Conservation (phyloP, 352 stramenopile species). For the Globisporangium paroecandrum region DNA sequence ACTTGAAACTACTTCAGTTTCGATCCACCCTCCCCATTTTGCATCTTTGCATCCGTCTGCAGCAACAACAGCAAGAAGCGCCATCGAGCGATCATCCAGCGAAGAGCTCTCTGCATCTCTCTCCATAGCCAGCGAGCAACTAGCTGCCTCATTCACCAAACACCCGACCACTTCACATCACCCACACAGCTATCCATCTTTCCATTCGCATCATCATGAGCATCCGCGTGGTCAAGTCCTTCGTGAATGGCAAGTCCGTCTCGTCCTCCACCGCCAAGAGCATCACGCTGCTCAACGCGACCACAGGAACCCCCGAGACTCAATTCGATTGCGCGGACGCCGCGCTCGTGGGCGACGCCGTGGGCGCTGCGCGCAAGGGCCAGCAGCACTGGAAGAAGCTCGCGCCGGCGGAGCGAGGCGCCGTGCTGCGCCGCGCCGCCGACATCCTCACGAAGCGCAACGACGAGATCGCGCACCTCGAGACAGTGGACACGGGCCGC, state of each 20-base stretch:
- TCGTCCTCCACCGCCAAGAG: conserved; percentile 14
- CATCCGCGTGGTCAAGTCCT: conserved; percentile 43
- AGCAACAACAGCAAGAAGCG: not conserved
- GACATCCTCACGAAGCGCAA: conserved; percentile 57
- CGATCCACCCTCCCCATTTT: not conserved
- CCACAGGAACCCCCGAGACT: conserved; percentile 44
- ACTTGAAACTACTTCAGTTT: not conserved
- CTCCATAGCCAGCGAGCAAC: not conserved
- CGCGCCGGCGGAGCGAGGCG: conserved; percentile 56
- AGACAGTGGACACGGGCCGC: conserved; percentile 77
- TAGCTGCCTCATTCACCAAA: not conserved
- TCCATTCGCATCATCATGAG: conserved; percentile 3
- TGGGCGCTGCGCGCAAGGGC: conserved; percentile 33
- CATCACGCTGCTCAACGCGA: conserved; percentile 64
- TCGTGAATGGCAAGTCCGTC: conserved; percentile 71
- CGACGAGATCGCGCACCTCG: conserved; percentile 63
- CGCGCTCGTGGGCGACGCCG: conserved; percentile 46
- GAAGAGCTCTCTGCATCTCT: not conserved
- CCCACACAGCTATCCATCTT: not conserved
- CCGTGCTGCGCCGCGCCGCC: conserved; percentile 57
- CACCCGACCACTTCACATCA: not conserved
- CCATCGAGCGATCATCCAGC: too few relatives aligned
- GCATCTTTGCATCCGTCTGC: not conserved
- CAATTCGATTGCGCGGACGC: conserved; percentile 46
- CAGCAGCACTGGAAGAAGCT: conserved; percentile 66